Conservation (phyloP, 805 yeast genomes). For the Zygoascus ofunaensis region DNA sequence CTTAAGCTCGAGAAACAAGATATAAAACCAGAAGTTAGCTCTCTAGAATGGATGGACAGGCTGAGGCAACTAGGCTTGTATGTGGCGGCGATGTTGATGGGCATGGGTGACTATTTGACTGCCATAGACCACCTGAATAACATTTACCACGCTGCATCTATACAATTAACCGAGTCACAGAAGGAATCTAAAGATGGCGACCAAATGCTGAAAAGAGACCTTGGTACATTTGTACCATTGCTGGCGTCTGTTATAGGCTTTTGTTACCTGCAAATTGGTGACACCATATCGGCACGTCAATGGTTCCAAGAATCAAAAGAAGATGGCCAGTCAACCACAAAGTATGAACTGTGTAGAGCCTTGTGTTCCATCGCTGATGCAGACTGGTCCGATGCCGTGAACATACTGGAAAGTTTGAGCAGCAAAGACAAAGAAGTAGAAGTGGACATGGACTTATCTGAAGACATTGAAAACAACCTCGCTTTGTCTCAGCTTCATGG, state of each 20-base stretch:
- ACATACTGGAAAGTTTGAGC: constrained; percentile 1
- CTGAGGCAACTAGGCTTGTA: constrained; percentile 25
- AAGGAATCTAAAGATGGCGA: neutral
- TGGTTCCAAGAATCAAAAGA: constrained; percentile 18
- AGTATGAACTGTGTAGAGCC: constrained; percentile 5
- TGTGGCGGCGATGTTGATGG: constrained; percentile 26
- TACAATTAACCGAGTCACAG: neutral
- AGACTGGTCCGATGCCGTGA: constrained; percentile 17
- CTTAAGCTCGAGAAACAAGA: neutral
- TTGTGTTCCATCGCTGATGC: constrained; percentile 22
- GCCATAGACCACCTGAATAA: constrained; percentile 25
- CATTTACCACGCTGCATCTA: constrained; percentile 12
- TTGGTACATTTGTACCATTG: constrained; percentile 4
- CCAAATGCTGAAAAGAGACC: neutral
- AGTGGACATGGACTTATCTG: neutral
- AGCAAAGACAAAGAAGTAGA: neutral
- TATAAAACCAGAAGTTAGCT: neutral
- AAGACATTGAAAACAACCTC: constrained; percentile 6
- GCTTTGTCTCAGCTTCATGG: constrained; percentile 20
- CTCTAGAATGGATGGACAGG: constrained; percentile 17
- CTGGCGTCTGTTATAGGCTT: constrained; percentile 18
- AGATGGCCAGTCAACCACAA: neutral
- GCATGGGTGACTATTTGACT: constrained; percentile 26
- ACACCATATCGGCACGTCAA: constrained; percentile 23
- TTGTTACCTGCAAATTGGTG: constrained; percentile 22